Evolutionary conservation across 176 grass and related monocot species (phyloP).

Genomic region (Aegilops bicornis): DNA sequence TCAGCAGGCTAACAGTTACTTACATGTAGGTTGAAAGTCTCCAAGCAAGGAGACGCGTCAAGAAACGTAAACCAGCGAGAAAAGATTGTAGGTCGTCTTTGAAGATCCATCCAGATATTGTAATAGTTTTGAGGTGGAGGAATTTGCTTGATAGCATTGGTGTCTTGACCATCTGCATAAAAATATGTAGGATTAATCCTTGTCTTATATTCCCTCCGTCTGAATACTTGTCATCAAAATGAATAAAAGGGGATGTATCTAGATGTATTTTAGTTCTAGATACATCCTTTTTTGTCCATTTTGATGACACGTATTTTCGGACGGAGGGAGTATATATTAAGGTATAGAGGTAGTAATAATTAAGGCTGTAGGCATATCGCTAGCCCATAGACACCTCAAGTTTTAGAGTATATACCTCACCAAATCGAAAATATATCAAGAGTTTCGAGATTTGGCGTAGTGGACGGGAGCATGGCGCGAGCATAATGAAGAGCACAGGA

Average conservation of each 20-base stretch:
- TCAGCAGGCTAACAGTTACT: not conserved
- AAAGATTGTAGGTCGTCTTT: not conserved
- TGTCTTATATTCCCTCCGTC: no score
- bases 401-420: not conserved
- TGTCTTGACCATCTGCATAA: not conserved
- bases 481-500: not conserved
- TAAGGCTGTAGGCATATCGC: not conserved
- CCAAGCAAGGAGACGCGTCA: not conserved
- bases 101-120: not conserved
- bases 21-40: not conserved
- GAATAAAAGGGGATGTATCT: no score
- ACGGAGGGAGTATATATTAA: not conserved
- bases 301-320: no score
- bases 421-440: not conserved
- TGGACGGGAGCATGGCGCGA: not conserved
- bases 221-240: no score
- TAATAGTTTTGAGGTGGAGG: not conserved
- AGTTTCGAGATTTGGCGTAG: not conserved
- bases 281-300: no score
- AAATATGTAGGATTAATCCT: not conserved
- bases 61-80: not conserved
- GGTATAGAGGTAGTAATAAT: not conserved
- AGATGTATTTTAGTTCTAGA: no score
- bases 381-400: not conserved
- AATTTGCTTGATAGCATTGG: conserved; percentile 1